A percentile compares a stretch with the other conserved stretches of the same genome.
Conservation (phyloP, 75 land plant genomes). For the Ceratopteris richardii region DNA sequence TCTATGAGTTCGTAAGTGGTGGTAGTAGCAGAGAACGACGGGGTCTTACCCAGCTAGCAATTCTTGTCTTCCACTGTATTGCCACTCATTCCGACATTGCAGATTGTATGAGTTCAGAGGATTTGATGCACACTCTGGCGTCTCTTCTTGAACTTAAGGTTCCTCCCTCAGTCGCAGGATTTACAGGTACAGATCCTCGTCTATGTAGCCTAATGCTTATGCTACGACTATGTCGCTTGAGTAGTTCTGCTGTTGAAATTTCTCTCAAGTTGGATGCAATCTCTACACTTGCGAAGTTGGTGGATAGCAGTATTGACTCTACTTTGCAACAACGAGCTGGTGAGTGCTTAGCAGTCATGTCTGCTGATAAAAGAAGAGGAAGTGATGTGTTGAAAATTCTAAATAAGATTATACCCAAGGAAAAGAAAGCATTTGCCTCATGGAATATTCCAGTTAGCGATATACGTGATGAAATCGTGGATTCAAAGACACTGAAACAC, state of each 20-base stretch:
- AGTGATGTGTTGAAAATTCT: constrained; percentile 23
- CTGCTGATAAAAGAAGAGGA: constrained; percentile 38
- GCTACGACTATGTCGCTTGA: constrained; percentile 28
- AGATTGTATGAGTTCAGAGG: constrained; percentile 42
- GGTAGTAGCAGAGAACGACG: constrained; percentile 16
- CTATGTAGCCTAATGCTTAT: constrained; percentile 37
- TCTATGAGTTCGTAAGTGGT: constrained; percentile 25
- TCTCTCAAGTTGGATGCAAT: constrained; percentile 19
- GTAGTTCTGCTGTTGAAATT: constrained; percentile 32
- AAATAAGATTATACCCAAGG: constrained; percentile 31
- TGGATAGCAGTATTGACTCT: constrained; percentile 10
- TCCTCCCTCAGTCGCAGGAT: constrained; percentile 24
- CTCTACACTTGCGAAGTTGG: constrained; percentile 21
- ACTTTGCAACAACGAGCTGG: constrained; percentile 28
- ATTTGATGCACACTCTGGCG: constrained; percentile 26
- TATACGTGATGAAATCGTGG: constrained; percentile 38
- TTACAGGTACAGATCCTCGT: constrained; percentile 40
- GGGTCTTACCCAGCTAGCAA: constrained; percentile 40
- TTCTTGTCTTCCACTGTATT: constrained; percentile 31
- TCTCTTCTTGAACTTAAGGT: constrained; percentile 29
- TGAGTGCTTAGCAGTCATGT: constrained; percentile 46
- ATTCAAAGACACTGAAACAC: constrained; percentile 33
- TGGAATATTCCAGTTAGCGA: constrained; percentile 28
- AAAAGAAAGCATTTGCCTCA: constrained; percentile 13
- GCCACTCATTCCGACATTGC: constrained; percentile 44